phyloP scores from a whole-genome alignment of 2,329 filamentous ascomycete species.

The Microascus cirrosus region DNA sequence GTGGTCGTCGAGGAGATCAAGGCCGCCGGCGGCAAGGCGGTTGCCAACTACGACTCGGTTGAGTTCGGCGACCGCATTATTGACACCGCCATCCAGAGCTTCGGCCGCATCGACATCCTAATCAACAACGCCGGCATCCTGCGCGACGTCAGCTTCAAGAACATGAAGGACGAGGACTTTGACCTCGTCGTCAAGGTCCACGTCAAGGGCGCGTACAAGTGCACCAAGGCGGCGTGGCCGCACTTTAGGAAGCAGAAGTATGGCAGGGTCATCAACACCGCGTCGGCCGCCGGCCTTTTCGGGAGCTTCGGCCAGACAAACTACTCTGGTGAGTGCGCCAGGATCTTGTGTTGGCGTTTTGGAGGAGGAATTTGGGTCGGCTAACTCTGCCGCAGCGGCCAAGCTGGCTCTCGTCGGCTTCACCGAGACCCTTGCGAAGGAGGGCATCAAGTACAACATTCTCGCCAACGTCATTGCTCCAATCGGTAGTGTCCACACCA shows the following conservation, averaged over 20 bases:
- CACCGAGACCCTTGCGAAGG: constrained; percentile 95
- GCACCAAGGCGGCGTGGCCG: constrained; percentile 86
- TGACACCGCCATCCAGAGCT: constrained; percentile 69
- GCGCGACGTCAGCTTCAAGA: constrained; percentile 94
- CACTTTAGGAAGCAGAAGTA: constrained; percentile 99
- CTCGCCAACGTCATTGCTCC: constrained; percentile 89
- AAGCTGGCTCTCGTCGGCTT: constrained; percentile 94
- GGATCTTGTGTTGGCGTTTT: neutral
- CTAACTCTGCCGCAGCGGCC: constrained; percentile 45
- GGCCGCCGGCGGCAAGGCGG: constrained; percentile 82
- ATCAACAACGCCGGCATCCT: constrained; percentile 98
- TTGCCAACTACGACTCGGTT: constrained; percentile 94
- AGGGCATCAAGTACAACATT: constrained; percentile 97
- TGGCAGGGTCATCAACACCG: constrained; percentile 90
- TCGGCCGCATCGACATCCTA: constrained; percentile 83
- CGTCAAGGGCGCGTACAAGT: constrained; percentile 91
- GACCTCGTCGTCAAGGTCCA: constrained; percentile 90
- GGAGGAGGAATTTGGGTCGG: neutral
- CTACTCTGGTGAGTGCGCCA: constrained; percentile 56
- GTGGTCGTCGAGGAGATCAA: constrained; percentile 75
- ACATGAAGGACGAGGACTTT: constrained; percentile 96
- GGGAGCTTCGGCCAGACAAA: constrained; percentile 94
- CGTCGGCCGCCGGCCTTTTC: constrained; percentile 91
- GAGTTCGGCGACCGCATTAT: constrained; percentile 92
- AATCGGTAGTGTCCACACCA: constrained; percentile 37